Evolutionary conservation across 1,284 basidiomycete species (phyloP), one percentile per base, ranked within the genome.

Genomic region (Waitea zeae): DNA sequence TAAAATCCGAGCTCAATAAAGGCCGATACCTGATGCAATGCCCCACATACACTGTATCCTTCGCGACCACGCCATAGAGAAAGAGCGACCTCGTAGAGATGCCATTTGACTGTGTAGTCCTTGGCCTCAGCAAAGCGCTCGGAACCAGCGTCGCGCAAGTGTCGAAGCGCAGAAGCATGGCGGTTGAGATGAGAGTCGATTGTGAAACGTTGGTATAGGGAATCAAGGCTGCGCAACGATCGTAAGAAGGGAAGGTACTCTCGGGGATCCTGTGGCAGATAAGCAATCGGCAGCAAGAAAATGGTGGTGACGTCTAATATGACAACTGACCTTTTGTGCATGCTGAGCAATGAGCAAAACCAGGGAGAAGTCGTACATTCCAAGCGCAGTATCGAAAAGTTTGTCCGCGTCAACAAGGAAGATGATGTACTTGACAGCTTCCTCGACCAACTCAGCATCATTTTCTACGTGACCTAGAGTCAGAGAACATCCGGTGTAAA

Each of bases 351-450:
- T 72, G 76, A 98, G 79, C 20, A 98, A 63, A 2, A 96, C 92
- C 2, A 99, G 63, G 15, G 83, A 77, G 56, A 98, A 96, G 54
- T 99, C 89, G 54, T 99, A 99, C 89, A 97, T 97, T 17, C 95
- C 93, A 17, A 99, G 67, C 1, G 95, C 95, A 4, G 84, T 83
- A 50, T 97, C 78, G 57, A 92, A 98, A 2, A 98, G 67, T 41
- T 69, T 70, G 46, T 98, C 78, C 0, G 90, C 88, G 48, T 97
- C 89, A 12, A 89, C 88, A 20, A 99, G 69, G 65, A 97, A 99
- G 52, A 99, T 95, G 52, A 98, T 82, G 49, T 98, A 99, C 52
- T 93, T 96, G 47, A 97, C 83, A 2, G 93, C 93, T 38, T 96
- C 90, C 49, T 97, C 89, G 3, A 95, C 86, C 1, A 88, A 57